These are phyloP conservation scores for Mycena crocata DNA, from an alignment of 768 basidiomycete genomes.

Conservation along the genomic window DNA sequence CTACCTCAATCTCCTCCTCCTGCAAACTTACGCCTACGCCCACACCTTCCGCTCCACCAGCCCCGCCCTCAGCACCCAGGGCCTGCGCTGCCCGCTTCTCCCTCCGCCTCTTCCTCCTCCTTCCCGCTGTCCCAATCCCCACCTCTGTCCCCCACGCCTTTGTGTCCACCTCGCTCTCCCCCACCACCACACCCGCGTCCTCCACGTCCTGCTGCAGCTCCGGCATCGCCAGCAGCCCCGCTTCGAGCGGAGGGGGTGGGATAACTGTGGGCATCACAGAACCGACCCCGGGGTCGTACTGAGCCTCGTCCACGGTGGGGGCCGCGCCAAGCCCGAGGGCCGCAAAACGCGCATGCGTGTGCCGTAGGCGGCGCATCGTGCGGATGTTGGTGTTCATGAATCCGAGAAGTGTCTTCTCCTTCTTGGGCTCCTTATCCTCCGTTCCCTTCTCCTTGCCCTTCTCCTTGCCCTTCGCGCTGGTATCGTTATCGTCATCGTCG, in stretches of 20 bases:
- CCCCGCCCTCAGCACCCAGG: not conserved
- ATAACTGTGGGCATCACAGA: not conserved
- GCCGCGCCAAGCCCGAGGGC: slow-evolving; percentile 55
- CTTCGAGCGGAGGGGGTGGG: slow-evolving; percentile 21
- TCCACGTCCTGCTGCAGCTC: slow-evolving; percentile 47
- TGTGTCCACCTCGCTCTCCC: slow-evolving; percentile 67
- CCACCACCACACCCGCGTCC: slow-evolving; percentile 50
- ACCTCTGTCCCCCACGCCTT: slow-evolving; percentile 62
- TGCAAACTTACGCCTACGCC: slow-evolving; percentile 14
- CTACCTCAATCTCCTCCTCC: slow-evolving; percentile 61
- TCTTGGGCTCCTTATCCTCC: slow-evolving; percentile 28
- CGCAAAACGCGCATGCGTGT: slow-evolving; percentile 78
- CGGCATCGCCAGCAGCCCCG: slow-evolving; percentile 47
- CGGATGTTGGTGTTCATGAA: slow-evolving; percentile 84
- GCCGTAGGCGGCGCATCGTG: slow-evolving; percentile 77
- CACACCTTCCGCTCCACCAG: slow-evolving; percentile 12
- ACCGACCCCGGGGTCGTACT: slow-evolving; percentile 36
- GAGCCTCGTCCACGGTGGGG: slow-evolving; percentile 5
- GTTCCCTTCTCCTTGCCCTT: not conserved
- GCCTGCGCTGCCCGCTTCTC: slow-evolving; percentile 6
- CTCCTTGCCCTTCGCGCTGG: not conserved
- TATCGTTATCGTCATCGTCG: slow-evolving; percentile 44
- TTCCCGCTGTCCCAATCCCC: slow-evolving; percentile 12
- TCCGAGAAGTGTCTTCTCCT: slow-evolving; percentile 65
- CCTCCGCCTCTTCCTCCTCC: slow-evolving; percentile 15